Conservation (phyloP, 2,329 filamentous ascomycete genomes). For the Thelonectria rubi region DNA sequence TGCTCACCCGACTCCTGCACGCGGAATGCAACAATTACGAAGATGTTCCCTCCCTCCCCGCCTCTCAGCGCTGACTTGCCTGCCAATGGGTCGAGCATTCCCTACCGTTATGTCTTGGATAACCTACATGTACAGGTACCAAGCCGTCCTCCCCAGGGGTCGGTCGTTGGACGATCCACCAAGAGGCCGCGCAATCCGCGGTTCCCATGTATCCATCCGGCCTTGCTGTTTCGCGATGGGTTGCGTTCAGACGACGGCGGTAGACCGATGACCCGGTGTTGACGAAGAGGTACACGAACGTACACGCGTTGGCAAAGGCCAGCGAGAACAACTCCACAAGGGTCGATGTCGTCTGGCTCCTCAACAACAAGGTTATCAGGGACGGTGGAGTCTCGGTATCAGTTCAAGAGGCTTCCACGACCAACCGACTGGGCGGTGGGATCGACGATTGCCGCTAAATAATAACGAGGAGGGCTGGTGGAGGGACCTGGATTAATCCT, state of each 20-base stretch:
- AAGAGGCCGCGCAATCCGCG: slow-evolving; percentile 7
- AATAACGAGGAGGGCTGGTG: slow-evolving; percentile 2
- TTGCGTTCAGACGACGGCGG: background rate
- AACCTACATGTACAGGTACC: background rate
- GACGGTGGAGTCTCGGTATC: slow-evolving; percentile 1
- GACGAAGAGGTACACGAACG: slow-evolving; percentile 1
- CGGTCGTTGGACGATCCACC: background rate
- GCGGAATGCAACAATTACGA: no score
- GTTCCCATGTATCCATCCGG: slow-evolving; percentile 9
- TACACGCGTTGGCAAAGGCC: slow-evolving; percentile 10
- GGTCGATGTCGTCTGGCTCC: background rate
- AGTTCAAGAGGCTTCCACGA: slow-evolving; percentile 5
- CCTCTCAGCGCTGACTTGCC: background rate
- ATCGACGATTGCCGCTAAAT: slow-evolving; percentile 7
- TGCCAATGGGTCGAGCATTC: background rate
- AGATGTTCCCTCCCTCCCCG: no score
- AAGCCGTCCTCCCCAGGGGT: background rate
- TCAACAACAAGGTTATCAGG: background rate
- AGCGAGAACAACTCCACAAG: slow-evolving; percentile 2
- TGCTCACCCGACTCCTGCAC: background rate
- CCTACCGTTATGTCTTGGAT: background rate
- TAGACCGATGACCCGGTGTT: slow-evolving; percentile 11
- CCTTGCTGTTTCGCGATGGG: background rate
- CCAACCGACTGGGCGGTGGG: background rate
- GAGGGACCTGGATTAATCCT: slow-evolving; percentile 6